Evolutionary conservation across 1,284 basidiomycete species (phyloP).

Genomic region (Sanguinoderma infundibulare): DNA sequence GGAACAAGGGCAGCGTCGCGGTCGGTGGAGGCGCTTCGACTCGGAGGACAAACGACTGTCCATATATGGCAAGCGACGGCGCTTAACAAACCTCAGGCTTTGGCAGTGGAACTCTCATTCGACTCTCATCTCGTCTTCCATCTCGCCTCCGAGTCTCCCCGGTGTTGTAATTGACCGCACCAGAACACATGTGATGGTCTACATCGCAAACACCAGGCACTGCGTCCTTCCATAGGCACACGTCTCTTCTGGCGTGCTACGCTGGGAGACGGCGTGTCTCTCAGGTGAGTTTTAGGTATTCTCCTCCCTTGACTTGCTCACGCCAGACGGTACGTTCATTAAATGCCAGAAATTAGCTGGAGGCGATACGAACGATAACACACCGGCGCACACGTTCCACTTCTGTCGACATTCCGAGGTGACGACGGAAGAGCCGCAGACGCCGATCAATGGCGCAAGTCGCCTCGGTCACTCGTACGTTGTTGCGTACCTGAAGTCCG

Average conservation of each 20-base stretch:
- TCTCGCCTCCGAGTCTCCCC: neutral
- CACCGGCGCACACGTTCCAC: neutral
- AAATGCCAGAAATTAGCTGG: neutral
- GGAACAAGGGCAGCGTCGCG: neutral
- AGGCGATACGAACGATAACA: neutral
- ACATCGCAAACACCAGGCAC: neutral
- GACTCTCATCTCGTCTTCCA: neutral
- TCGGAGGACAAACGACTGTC: slow-evolving; percentile 1
- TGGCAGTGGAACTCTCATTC: neutral
- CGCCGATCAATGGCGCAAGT: slow-evolving; percentile 5
- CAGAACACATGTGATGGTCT: neutral
- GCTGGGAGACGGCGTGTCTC: neutral
- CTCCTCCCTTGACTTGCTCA: no score
- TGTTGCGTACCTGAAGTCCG: neutral
- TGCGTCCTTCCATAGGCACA: neutral
- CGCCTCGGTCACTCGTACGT: neutral
- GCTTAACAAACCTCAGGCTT: neutral
- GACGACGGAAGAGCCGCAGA: neutral
- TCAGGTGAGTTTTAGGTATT: neutral
- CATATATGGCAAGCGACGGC: neutral
- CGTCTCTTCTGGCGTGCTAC: no score
- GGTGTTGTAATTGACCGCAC: neutral
- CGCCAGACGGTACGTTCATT: neutral
- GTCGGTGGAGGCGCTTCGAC: neutral
- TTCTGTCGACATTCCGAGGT: slow-evolving; percentile 2